Percentiles rank a stretch among this genome's conserved stretches.
These are phyloP conservation scores for Phytophthora niederhauseri DNA, from an alignment of 352 stramenopile species.

Conservation along the genomic window DNA sequence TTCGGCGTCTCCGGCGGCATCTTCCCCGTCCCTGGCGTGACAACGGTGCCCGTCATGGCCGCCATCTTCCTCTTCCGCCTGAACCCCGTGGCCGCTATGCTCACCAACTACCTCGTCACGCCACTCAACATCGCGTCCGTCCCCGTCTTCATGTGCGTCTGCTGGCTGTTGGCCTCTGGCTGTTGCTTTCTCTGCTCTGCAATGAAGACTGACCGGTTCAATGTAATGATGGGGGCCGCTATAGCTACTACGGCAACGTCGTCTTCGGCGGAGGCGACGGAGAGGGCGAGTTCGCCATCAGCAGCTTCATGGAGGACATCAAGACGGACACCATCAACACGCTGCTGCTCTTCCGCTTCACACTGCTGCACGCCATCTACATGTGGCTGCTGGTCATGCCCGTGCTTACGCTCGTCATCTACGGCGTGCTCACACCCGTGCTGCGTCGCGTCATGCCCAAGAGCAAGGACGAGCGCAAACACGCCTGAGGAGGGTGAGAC, in stretches of 20 bases:
- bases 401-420: slow-evolving; percentile 65
- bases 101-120: slow-evolving; percentile 83
- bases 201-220: neutral
- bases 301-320: slow-evolving; percentile 71
- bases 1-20: slow-evolving; percentile 80
- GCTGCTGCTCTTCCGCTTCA: slow-evolving; percentile 81
- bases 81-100: slow-evolving; percentile 82
- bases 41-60: slow-evolving; percentile 73
- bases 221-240: neutral
- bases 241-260: slow-evolving; percentile 66
- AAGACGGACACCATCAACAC: slow-evolving; percentile 79
- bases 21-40: slow-evolving; percentile 81
- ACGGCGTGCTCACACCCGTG: slow-evolving; percentile 69
- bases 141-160: slow-evolving; percentile 77
- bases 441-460: slow-evolving; percentile 75
- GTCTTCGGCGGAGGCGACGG: slow-evolving; percentile 51
- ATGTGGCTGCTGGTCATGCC: slow-evolving; percentile 75
- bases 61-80: slow-evolving; percentile 83
- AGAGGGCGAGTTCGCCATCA: slow-evolving; percentile 68
- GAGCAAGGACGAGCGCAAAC: slow-evolving; percentile 49
- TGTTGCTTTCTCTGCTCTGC: neutral
- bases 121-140: slow-evolving; percentile 81
- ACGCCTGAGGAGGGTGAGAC: slow-evolving; percentile 22
- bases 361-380: slow-evolving; percentile 79
- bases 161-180: neutral